Base-by-base conservation (phyloP, 2,329 filamentous ascomycete species). In the Ophiostoma ulmi region DNA sequence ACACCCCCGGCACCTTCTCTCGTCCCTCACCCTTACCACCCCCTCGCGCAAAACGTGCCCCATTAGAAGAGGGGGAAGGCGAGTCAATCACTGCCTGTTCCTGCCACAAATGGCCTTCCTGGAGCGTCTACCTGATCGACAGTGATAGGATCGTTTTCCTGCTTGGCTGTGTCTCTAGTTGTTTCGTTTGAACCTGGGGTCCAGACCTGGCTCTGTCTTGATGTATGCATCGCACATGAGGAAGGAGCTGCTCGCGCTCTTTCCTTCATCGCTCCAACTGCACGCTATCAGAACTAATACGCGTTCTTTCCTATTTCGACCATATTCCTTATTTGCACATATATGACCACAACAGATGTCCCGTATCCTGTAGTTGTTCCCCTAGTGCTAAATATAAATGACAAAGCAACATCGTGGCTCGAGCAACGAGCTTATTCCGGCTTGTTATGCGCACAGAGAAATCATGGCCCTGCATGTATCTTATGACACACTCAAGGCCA, bases 331-430 rank as follows among this genome's bases (percentile, higher is more conserved):
- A 58, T 31, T 22, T 58, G 52, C 52, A 13, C 52, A 11, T 17
- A 58, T 58, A 58, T 26, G 52, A 26, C 52, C 13, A 58, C 52
- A 26, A 17, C 22, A 58, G 22, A 58, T 58, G 26, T 10, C 26
- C 52, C 52, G 52, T 58, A 58, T 10, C 26, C 52, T 22, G 22
- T 58, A 58, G 52, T 58, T 58, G 26, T 10, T 58, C 52, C 22
- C n/a, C n/a, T n/a, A 58, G 52, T 58, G 22, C 52, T 22, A 17
- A 17, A 10, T 26, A 11, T 44, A 41, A 35, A 44, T 36, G 55
- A 58, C 20, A 44, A 71, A 71, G 70, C 66, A 58, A 71, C 70
- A 66, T 71, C 41, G 67, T 71, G 70, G 58, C 66, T 71, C 67
- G 66, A 71, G 70, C 67, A 70, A 70, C 70, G 39, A 55, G 55